Evolutionary conservation across 2,329 filamentous ascomycete species (phyloP).

Genomic region (Clarireedia paspali): DNA sequence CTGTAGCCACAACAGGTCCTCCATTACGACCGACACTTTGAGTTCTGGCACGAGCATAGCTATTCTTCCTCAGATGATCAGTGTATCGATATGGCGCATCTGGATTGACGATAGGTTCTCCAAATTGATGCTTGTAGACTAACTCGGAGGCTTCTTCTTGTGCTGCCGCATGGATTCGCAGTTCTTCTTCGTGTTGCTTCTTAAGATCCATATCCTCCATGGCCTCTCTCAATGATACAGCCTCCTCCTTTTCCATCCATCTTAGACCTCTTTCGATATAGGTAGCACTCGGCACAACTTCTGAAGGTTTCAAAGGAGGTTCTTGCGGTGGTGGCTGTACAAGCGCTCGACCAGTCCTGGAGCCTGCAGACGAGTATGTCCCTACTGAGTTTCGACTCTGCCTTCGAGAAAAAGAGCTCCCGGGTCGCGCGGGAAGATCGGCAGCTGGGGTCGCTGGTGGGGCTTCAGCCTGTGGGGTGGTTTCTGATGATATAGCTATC

Average conservation of each 20-base stretch:
- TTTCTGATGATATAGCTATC: constrained; percentile 28
- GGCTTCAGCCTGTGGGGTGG: constrained; percentile 5
- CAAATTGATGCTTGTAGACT: constrained; percentile 68
- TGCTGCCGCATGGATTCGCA: constrained; percentile 59
- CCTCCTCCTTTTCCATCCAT: constrained; percentile 78
- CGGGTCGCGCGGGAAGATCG: constrained; percentile 20
- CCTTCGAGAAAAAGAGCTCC: constrained; percentile 24
- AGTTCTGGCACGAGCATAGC: constrained; percentile 60
- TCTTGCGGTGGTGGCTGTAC: constrained; percentile 18
- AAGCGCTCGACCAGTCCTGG: constrained; percentile 24
- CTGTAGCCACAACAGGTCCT: constrained; percentile 34
- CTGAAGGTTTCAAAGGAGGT: constrained; percentile 45
- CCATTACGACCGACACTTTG: constrained; percentile 48
- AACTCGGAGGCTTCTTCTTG: constrained; percentile 72
- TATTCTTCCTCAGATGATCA: constrained; percentile 61
- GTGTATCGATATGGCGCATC: constrained; percentile 61
- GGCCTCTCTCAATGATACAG: constrained; percentile 59
- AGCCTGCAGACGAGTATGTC: constrained; percentile 24
- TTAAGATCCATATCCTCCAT: constrained; percentile 65
- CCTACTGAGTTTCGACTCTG: constrained; percentile 25
- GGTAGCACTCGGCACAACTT: constrained; percentile 56
- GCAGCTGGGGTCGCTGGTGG: constrained; percentile 13
- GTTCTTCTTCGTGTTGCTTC: constrained; percentile 46
- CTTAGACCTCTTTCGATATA: constrained; percentile 68
- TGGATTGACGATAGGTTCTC: constrained; percentile 45